Base-by-base conservation (phyloP, 192 early-diverging fungal genomes). In the Coemansia sp. region DNA sequence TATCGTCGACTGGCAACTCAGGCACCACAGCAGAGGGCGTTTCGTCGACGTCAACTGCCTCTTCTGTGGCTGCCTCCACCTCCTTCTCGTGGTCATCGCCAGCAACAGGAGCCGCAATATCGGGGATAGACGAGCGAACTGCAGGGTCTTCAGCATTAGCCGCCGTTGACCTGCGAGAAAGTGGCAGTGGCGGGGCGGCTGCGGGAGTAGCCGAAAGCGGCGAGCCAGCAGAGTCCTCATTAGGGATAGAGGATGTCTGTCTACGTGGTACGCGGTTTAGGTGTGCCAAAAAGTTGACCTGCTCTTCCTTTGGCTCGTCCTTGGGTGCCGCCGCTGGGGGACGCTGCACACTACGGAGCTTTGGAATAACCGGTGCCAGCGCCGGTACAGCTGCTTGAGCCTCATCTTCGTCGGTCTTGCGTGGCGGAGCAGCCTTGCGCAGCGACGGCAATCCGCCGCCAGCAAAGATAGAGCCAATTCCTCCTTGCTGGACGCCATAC, bases 401-500 rank as follows among this genome's bases (percentile, higher is more conserved):
- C 13, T 48, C 74, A 6, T 59, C 39, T 14, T 76, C 74, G 55
- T 45, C 67, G 38, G 39, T 23, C 48, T 74, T 77, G 40, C 78
- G 63, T 26, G 48, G 48, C 48, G 48, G 48, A n/a, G 68, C 56
- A 13, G 76, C 83, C 70, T 89, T 91, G 71, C 89, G 87, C 64
- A 90, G 69, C 38, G 84, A 73, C 7, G 91, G 87, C 58, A 91
- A 76, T 11, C 84, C 85, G 24, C 87, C 90, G 36, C 89, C 89
- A 38, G 89, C 86, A 58, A 93, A 87, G 34, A 93, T 70, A 37
- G 86, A 85, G 38, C 91, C 91, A 61, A 93, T 77, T 23, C 91
- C 91, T 64, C 90, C 91, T 71, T 90, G 86, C 64, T 90, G 88
- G 9, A 93, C 90, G 65, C 91, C 91, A 59, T 89, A 91, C 0